These are phyloP conservation scores for Corylus heterophylla DNA, from an alignment of 306 rosid genomes.

Conservation along the genomic window DNA sequence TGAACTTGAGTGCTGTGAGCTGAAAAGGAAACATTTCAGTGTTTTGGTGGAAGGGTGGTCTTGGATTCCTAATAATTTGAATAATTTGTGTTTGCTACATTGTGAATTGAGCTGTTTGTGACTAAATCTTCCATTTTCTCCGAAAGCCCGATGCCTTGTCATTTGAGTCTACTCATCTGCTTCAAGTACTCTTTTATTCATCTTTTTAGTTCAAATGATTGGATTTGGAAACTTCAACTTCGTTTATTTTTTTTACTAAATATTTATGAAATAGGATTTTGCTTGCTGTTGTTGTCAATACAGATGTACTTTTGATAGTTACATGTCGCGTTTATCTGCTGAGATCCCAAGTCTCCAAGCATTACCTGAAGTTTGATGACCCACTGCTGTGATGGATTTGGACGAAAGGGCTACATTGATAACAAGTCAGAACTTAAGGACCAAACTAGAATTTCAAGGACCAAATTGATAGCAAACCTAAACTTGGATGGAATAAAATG, in stretches of 20 bases:
- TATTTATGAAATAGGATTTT: no score
- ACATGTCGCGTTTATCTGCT: background rate
- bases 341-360: background rate
- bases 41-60: constrained; percentile 83
- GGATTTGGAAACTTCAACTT: background rate
- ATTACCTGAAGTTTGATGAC: background rate
- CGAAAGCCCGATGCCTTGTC: constrained; percentile 76
- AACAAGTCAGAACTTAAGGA: no score
- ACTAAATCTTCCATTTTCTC: constrained; percentile 85
- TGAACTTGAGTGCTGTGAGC: constrained; percentile 32
- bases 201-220: background rate
- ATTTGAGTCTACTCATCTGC: constrained; percentile 71
- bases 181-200: constrained; percentile 38
- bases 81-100: constrained; percentile 61
- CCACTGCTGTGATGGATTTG: background rate
- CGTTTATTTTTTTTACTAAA: no score
- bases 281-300: background rate
- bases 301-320: background rate
- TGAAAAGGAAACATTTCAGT: constrained; percentile 36
- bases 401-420: background rate
- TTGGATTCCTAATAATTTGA: constrained; percentile 93
- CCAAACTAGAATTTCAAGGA: no score
- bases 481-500: background rate
- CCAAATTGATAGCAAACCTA: no score
- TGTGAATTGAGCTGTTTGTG: constrained; percentile 92